Evolutionary conservation across 2,329 filamentous ascomycete genomes (phyloP).

Genomic region (Hypoxylon sp.): DNA sequence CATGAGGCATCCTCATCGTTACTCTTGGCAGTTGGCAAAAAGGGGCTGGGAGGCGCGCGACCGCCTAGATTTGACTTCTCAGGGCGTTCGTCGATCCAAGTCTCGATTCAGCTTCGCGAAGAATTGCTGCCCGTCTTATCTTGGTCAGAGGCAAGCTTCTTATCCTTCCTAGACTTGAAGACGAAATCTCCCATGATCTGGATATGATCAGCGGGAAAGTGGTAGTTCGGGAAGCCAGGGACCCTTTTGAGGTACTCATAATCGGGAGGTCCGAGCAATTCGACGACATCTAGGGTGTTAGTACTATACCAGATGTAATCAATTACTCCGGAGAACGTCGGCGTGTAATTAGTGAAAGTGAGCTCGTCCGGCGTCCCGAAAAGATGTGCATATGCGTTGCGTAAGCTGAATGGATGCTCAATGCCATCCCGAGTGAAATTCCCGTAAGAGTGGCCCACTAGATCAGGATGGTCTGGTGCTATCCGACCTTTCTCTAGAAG

Average conservation of each 20-base stretch:
- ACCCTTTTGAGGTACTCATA: conserved; percentile 87
- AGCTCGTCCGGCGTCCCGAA: conserved; percentile 87
- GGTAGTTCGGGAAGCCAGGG: conserved; percentile 92
- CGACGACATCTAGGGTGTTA: conserved; percentile 87
- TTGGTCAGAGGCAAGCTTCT: conserved; percentile 65
- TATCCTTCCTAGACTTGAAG: conserved; percentile 89
- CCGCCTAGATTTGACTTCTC: conserved; percentile 4
- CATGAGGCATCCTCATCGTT: conserved; percentile 23
- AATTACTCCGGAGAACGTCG: conserved; percentile 90
- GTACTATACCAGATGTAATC: conserved; percentile 99
- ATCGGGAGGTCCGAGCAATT: conserved; percentile 88
- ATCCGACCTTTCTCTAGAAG: conserved; percentile 86
- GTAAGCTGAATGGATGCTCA: conserved; percentile 92
- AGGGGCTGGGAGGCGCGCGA: conserved; percentile 2
- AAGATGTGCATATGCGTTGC: conserved; percentile 88
- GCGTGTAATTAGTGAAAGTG: conserved; percentile 96
- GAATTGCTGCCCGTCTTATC: conserved; percentile 42
- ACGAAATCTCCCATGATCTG: conserved; percentile 91
- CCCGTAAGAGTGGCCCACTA: conserved; percentile 87
- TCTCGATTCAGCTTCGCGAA: conserved; percentile 39
- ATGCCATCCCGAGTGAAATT: conserved; percentile 94
- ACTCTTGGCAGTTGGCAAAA: conserved; percentile 2
- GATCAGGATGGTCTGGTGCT: conserved; percentile 82
- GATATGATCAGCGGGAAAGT: conserved; percentile 94
- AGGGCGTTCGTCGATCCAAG: neutral